Evolutionary conservation across 1,284 basidiomycete genomes (phyloP).

Genomic region (Inonotus hispidus): DNA sequence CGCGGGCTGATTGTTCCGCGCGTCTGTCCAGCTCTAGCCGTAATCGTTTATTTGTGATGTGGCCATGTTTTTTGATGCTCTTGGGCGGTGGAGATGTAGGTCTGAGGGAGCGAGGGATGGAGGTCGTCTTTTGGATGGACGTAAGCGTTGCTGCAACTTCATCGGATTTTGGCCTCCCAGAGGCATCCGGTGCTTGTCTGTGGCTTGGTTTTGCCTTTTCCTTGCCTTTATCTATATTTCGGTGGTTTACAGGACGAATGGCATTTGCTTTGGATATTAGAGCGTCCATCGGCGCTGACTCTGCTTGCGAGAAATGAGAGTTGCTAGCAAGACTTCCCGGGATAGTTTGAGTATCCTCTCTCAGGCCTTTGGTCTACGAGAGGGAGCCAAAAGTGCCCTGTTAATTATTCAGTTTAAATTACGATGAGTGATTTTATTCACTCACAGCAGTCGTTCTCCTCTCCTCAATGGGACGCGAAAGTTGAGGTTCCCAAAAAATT

Average conservation of each 20-base stretch:
- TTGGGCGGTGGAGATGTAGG: conserved; percentile 37
- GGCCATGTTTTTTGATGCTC: conserved; percentile 42
- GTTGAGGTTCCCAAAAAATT: no score
- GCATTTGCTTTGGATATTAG: conserved; percentile 68
- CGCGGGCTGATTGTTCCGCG: conserved; percentile 48
- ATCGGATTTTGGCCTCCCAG: conserved; percentile 21
- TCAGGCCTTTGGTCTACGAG: neutral
- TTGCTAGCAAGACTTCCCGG: neutral
- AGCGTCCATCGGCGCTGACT: conserved; percentile 49
- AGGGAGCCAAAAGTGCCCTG: no score
- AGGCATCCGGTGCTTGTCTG: conserved; percentile 9
- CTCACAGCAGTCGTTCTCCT: no score
- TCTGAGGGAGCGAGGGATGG: conserved; percentile 58
- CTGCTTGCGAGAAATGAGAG: neutral
- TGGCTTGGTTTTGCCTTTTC: conserved; percentile 27
- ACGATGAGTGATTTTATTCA: no score
- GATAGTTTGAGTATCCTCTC: neutral
- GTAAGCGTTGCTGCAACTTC: conserved; percentile 47
- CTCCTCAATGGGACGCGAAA: no score
- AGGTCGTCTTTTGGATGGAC: conserved; percentile 53
- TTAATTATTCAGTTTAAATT: no score
- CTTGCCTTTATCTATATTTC: conserved; percentile 20
- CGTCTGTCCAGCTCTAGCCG: conserved; percentile 61
- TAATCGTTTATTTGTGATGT: conserved; percentile 74
- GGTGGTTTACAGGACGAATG: conserved; percentile 40